Evolutionary conservation across 495 filamentous ascomycete species (phyloP).

Genomic region (Neurospora discreta): DNA sequence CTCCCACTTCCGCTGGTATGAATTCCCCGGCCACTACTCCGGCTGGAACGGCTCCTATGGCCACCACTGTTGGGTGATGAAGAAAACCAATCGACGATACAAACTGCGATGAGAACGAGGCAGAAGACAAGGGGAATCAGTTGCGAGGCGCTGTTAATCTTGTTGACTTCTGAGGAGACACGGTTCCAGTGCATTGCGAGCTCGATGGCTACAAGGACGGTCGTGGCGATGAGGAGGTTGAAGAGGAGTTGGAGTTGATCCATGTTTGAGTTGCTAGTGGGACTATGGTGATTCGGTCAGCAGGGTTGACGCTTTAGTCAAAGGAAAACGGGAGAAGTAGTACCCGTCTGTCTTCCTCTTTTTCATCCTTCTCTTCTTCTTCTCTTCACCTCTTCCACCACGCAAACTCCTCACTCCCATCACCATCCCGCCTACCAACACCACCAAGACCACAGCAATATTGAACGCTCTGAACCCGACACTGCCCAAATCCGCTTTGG

Average conservation of each 20-base stretch:
- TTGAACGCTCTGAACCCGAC: slow-evolving; percentile 15
- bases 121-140: slow-evolving; percentile 27
- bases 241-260: slow-evolving; percentile 9
- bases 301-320: not conserved
- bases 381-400: slow-evolving; percentile 1
- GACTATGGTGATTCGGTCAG: not conserved
- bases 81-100: slow-evolving; percentile 2
- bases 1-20: not conserved
- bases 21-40: not conserved
- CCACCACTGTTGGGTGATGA: not conserved
- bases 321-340: not conserved
- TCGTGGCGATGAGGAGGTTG: slow-evolving; percentile 17
- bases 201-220: slow-evolving; percentile 25
- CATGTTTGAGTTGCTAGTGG: slow-evolving; percentile 1
- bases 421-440: slow-evolving; percentile 6
- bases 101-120: slow-evolving; percentile 1
- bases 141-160: slow-evolving; percentile 21
- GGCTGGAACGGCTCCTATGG: not conserved
- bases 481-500: slow-evolving; percentile 8
- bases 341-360: slow-evolving; percentile 3
- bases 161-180: slow-evolving; percentile 10
- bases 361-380: not conserved
- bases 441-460: slow-evolving; percentile 11
- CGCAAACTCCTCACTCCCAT: not conserved
- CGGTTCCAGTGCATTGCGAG: slow-evolving; percentile 30